phyloP scores from a whole-genome alignment of 805 yeast genomes.

The Starmerella vitae region DNA sequence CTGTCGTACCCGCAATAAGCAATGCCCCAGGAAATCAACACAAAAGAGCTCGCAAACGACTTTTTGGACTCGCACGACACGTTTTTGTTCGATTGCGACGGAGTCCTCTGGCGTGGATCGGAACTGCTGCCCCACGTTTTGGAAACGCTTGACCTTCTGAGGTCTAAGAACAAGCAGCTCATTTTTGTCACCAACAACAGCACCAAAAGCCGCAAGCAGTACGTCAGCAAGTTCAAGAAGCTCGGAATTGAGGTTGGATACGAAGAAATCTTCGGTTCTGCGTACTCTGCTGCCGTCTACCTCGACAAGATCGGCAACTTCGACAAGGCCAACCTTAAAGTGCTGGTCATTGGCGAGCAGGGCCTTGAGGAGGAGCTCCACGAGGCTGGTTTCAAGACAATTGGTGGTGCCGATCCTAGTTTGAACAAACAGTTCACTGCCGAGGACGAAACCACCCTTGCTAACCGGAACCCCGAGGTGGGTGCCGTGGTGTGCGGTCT shows the following conservation, averaged over 20 bases:
- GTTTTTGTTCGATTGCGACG: constrained; percentile 92
- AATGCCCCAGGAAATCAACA: constrained; percentile 19
- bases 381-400: constrained; percentile 55
- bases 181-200: constrained; percentile 93
- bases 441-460: constrained; percentile 29
- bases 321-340: constrained; percentile 53
- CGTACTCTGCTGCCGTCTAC: constrained; percentile 84
- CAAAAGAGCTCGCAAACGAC: constrained; percentile 25
- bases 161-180: constrained; percentile 44
- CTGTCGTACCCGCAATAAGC: too few species aligned
- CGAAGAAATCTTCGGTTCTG: constrained; percentile 77
- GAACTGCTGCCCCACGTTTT: constrained; percentile 62
- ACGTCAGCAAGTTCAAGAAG: constrained; percentile 59
- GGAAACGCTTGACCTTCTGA: constrained; percentile 59
- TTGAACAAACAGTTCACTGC: constrained; percentile 41
- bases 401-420: constrained; percentile 73
- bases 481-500: constrained; percentile 87
- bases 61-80: constrained; percentile 62
- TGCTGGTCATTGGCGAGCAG: constrained; percentile 78
- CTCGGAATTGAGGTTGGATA: constrained; percentile 35
- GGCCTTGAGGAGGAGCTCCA: constrained; percentile 74
- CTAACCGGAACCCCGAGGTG: constrained; percentile 50
- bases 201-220: constrained; percentile 71
- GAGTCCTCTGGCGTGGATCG: constrained; percentile 88
- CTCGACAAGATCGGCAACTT: constrained; percentile 60